phyloP scores from a whole-genome alignment of 2,329 filamentous ascomycete genomes.

The Ophiocordyceps camponoti-floridani region DNA sequence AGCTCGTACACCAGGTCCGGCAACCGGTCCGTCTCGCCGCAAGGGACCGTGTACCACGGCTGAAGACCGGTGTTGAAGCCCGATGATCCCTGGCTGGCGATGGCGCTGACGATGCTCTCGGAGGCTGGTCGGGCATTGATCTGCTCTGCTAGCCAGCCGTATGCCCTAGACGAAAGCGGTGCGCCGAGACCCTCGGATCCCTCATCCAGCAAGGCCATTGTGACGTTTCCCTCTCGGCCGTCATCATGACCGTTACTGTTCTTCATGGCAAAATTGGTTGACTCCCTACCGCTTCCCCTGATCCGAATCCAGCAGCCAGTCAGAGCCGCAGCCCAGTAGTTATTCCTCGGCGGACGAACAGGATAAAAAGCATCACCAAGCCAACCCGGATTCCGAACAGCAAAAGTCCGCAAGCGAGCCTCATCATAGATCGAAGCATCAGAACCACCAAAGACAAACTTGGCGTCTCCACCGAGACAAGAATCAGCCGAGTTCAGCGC shows the following conservation, averaged over 20 bases:
- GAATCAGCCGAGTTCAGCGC: not conserved
- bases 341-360: not conserved
- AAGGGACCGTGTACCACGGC: conserved; percentile 1
- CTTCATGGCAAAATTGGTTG: not conserved
- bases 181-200: conserved; percentile 1
- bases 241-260: not conserved
- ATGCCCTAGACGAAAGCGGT: not conserved
- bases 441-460: not conserved
- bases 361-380: conserved; percentile 1
- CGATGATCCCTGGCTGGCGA: not conserved
- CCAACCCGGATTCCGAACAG: not conserved
- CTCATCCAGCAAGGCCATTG: conserved; percentile 1
- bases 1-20: not conserved
- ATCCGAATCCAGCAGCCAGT: not conserved
- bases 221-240: not conserved
- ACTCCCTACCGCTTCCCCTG: not conserved
- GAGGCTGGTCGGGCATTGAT: not conserved
- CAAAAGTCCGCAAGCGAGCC: not conserved
- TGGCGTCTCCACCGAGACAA: conserved; percentile 1
- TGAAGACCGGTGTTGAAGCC: conserved; percentile 1
- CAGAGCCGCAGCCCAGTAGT: not conserved
- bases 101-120: not conserved
- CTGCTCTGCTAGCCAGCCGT: not conserved
- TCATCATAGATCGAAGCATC: not conserved
- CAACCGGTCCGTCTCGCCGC: not conserved